Base-by-base conservation (phyloP, 345 rosid species). In the Moricandia moricandioides region DNA sequence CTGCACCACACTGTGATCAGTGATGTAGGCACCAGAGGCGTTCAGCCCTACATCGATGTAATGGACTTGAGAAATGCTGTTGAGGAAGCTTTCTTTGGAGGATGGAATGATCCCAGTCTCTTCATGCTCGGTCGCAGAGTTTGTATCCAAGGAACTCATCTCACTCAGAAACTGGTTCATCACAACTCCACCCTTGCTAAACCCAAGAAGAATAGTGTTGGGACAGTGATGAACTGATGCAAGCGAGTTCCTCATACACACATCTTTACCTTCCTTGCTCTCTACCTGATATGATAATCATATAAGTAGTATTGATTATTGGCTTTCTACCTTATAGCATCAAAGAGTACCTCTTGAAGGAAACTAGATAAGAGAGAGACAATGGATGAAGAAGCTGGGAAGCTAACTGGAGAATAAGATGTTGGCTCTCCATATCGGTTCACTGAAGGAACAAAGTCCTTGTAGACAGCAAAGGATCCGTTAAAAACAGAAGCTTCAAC, bases 161-260 rank as follows among this genome's bases (percentile, higher is more conserved):
- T 93, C 97, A 14, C 84, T 76, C 8, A 89, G 80, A 21, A 93
- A 77, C 88, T 93, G 98, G 82, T 93, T 93, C 37, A 91, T 76
- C 71, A 87, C 96, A 45, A 90, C 85, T 8, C 98, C 98, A 17
- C 97, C 98, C 51, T 91, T 89, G 78, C 98, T 91, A 79, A 93
- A 93, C 13, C 98, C 98, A 17, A 93, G 85, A 68, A 91, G 40
- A 74, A 82, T 52, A 0, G 96, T 86, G 67, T 70, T 89, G 0
- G 93, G 89, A 35, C 34, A 73, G 35, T 49, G 40, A 29, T 60
- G 69, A 11, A 13, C 72, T 4, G 83, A 34, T 21, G 70, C 58
- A 51, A 76, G 27, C 12, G 26, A 43, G 37, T 66, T 49, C 0
- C 40, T 57, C 56, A 80, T 61, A 9, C 62, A 56, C 3, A 67